Conservation (phyloP, 805 yeast species). For the Kuraishia cidri region DNA sequence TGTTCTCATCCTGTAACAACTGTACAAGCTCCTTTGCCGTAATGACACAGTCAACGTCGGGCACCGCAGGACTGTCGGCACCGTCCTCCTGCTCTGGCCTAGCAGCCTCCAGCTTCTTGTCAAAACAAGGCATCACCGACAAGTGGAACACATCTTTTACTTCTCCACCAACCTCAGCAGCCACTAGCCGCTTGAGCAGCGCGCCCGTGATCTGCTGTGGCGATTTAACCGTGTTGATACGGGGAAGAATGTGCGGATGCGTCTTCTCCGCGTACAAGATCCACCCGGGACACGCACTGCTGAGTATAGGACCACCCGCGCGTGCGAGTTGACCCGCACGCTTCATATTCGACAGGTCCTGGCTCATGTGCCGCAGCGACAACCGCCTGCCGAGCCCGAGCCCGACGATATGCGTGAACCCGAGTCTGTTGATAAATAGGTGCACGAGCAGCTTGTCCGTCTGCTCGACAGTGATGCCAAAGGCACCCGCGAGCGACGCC, state of each 20-base stretch:
- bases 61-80: conserved; percentile 12
- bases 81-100: conserved; percentile 49
- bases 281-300: conserved; percentile 93
- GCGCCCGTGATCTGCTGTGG: conserved; percentile 93
- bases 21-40: conserved; percentile 85
- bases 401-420: conserved; percentile 73
- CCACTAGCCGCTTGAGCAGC: conserved; percentile 46
- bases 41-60: conserved; percentile 89
- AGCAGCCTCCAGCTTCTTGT: conserved; percentile 91
- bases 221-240: conserved; percentile 67
- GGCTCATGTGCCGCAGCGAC: conserved; percentile 40
- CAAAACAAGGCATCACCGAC: conserved; percentile 94
- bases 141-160: conserved; percentile 55
- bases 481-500: conserved; percentile 71
- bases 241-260: conserved; percentile 73
- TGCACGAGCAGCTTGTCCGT: conserved; percentile 56
- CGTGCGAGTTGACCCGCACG: conserved; percentile 4
- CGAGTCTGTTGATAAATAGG: conserved; percentile 50
- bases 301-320: conserved; percentile 40
- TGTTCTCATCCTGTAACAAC: conserved; percentile 46
- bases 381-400: conserved; percentile 74
- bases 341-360: conserved; percentile 20
- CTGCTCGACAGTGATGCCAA: conserved; percentile 35
- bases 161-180: conserved; percentile 20
- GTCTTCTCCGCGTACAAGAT: conserved; percentile 93